Evolutionary conservation across 805 yeast species (phyloP).

Genomic region (Wickerhamomyces rabaulensis): DNA sequence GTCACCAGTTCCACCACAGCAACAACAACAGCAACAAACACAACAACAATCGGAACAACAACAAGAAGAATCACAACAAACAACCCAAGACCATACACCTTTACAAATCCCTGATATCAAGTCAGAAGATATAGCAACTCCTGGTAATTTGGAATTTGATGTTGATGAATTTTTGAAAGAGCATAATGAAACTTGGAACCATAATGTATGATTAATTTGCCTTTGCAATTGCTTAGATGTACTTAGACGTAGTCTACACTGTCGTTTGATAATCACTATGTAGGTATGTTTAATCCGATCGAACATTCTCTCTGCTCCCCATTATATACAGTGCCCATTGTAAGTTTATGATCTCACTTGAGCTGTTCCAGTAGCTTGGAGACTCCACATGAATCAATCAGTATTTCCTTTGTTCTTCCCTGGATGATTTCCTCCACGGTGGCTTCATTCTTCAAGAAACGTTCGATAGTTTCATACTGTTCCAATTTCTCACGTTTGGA

Average conservation of each 20-base stretch:
- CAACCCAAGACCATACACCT: background rate
- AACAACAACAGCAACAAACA: background rate
- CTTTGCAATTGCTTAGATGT: no score
- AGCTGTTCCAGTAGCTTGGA: conserved; percentile 5
- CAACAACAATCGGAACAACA: background rate
- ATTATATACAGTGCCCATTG: background rate
- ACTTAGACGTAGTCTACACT: no score
- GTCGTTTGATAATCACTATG: no score
- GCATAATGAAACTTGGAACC: conserved; percentile 15
- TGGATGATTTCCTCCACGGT: conserved; percentile 37
- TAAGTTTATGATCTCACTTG: background rate
- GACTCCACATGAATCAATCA: conserved; percentile 32
- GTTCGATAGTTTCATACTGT: conserved; percentile 25
- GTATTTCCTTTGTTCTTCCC: conserved; percentile 28
- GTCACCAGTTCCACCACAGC: conserved; percentile 1
- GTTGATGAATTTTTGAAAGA: conserved; percentile 22
- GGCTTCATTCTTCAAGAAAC: conserved; percentile 36
- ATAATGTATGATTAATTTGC: background rate
- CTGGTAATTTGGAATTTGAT: conserved; percentile 15
- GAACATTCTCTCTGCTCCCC: background rate
- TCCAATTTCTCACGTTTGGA: conserved; percentile 25
- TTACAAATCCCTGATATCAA: conserved; percentile 5
- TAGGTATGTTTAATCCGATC: no score
- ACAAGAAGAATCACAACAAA: background rate
- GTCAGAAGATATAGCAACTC: conserved; percentile 13